Conservation (phyloP, 306 rosid species). For the Notholithocarpus densiflorus region DNA sequence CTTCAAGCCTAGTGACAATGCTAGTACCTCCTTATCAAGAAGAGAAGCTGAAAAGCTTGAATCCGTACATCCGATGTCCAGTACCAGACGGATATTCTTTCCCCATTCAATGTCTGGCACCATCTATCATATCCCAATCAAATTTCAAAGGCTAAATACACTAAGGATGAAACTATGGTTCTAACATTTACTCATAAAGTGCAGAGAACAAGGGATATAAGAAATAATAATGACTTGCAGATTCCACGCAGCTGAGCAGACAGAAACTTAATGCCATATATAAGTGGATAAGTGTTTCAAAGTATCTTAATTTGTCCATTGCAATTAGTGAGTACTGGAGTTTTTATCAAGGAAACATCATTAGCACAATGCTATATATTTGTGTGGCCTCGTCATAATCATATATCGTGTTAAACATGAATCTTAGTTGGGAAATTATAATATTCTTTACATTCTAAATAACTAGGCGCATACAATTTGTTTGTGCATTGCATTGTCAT, state of each 20-base stretch:
- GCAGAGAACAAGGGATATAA: neutral
- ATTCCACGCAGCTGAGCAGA: neutral
- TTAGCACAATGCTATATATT: too few species aligned
- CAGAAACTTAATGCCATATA: neutral
- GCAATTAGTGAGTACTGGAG: neutral
- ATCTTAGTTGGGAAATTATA: neutral
- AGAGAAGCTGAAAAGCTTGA: slow-evolving; percentile 71
- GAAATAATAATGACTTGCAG: neutral
- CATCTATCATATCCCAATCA: slow-evolving; percentile 57
- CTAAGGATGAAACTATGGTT: slow-evolving; percentile 9
- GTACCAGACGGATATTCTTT: slow-evolving; percentile 76
- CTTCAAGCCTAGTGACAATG: slow-evolving; percentile 86
- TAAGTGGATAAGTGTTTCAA: neutral
- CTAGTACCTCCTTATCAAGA: slow-evolving; percentile 73
- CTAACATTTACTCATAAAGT: neutral
- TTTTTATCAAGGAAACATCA: neutral
- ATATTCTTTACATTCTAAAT: neutral
- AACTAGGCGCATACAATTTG: neutral
- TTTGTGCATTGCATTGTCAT: neutral
- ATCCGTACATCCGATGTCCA: slow-evolving; percentile 79
- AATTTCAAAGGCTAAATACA: slow-evolving; percentile 21
- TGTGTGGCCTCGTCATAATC: too few species aligned
- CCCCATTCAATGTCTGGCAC: slow-evolving; percentile 99
- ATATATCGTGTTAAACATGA: too few species aligned
- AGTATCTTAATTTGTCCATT: neutral